A percentile compares a stretch with the other conserved stretches of the same genome.
Evolutionary conservation across 306 rosid species (phyloP).

Genomic region (Cucurbita ficifolia): DNA sequence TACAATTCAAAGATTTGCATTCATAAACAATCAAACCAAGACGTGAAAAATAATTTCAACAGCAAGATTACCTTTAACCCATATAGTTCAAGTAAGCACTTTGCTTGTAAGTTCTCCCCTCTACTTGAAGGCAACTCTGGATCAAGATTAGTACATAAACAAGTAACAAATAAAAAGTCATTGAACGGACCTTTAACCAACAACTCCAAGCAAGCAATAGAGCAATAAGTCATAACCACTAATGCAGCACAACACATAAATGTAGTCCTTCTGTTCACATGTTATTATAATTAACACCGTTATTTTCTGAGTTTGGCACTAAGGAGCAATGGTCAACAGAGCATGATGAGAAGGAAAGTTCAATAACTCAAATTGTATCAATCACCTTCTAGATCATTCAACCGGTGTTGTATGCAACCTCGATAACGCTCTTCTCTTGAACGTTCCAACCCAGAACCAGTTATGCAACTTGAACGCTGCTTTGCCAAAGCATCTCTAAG

Average conservation of each 20-base stretch:
- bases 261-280: not conserved
- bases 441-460: slow-evolving; percentile 40
- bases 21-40: not conserved
- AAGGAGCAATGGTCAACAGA: not conserved
- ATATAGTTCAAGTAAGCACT: slow-evolving; percentile 84
- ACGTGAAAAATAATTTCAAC: not conserved
- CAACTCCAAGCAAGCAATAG: not conserved
- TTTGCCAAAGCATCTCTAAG: slow-evolving; percentile 50
- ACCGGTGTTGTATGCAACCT: slow-evolving; percentile 48
- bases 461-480: slow-evolving; percentile 31
- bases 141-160: slow-evolving; percentile 18
- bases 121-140: slow-evolving; percentile 85
- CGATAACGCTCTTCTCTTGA: slow-evolving; percentile 40
- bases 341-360: not conserved
- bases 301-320: not conserved
- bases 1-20: not conserved
- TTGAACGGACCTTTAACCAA: not conserved
- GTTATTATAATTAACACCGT: not conserved
- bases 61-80: slow-evolving; percentile 79
- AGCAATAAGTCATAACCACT: not conserved
- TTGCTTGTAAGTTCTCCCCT: slow-evolving; percentile 92
- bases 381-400: slow-evolving; percentile 73
- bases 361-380: slow-evolving; percentile 1
- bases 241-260: not conserved
- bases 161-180: slow-evolving; percentile 9